Evolutionary conservation across 2,329 filamentous ascomycete species (phyloP).

Genomic region (Colletotrichum sp.): DNA sequence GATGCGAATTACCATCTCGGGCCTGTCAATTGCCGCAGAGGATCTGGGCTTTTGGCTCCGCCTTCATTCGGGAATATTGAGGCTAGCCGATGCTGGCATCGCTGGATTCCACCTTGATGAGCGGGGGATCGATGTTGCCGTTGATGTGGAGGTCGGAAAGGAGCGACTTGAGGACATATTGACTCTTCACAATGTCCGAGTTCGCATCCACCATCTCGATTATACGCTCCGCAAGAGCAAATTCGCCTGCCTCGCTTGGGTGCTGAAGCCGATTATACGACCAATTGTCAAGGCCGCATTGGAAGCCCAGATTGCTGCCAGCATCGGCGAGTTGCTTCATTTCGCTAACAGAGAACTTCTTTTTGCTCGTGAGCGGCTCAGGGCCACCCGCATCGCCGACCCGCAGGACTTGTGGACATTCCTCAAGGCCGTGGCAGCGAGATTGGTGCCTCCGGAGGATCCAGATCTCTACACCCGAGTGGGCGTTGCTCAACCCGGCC

Average conservation of each 20-base stretch:
- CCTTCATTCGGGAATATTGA: constrained; percentile 76
- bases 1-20: constrained; percentile 80
- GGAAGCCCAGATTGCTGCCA: constrained; percentile 76
- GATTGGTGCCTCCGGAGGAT: constrained; percentile 74
- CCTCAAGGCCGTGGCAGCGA: constrained; percentile 78
- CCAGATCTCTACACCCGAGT: constrained; percentile 78
- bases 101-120: constrained; percentile 86
- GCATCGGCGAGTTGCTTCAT: constrained; percentile 73
- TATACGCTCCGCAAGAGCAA: constrained; percentile 78
- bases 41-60: constrained; percentile 92
- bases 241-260: constrained; percentile 79
- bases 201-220: constrained; percentile 85
- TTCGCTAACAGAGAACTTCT: constrained; percentile 84
- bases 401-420: constrained; percentile 84
- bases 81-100: constrained; percentile 82
- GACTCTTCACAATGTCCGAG: constrained; percentile 75
- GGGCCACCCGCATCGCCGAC: constrained; percentile 83
- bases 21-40: constrained; percentile 81
- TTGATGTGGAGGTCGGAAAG: constrained; percentile 84
- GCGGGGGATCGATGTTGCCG: constrained; percentile 82
- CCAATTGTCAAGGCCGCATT: constrained; percentile 81
- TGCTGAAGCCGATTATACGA: constrained; percentile 83
- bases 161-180: constrained; percentile 83
- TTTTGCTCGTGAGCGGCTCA: constrained; percentile 83
- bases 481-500: constrained; percentile 64